phyloP scores from a whole-genome alignment of 306 rosid species.

The Quercus ilex region DNA sequence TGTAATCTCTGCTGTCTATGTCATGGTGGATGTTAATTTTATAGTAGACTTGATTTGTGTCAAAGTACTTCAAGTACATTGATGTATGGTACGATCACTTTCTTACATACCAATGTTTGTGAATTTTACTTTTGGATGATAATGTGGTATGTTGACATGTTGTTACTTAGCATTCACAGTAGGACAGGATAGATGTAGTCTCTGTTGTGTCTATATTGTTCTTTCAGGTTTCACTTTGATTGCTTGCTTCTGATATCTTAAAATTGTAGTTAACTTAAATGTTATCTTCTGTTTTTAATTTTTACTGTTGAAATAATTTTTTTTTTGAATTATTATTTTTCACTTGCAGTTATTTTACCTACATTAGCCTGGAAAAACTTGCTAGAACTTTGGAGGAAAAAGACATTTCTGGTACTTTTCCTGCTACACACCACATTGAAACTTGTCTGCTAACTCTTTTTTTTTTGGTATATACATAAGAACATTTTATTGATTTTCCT shows the following conservation, averaged over 20 bases:
- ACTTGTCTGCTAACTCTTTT: background rate
- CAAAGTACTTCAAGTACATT: no score
- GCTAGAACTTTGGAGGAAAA: slow-evolving; percentile 52
- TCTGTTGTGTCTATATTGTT: background rate
- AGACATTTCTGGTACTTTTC: slow-evolving; percentile 47
- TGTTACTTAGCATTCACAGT: background rate
- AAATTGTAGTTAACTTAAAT: background rate
- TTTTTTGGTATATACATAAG: slow-evolving; percentile 6
- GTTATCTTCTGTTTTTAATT: background rate
- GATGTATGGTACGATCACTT: no score
- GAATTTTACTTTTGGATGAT: no score
- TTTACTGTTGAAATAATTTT: background rate
- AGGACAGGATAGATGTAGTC: background rate
- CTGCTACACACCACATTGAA: background rate
- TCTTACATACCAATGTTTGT: no score
- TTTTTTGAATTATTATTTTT: slow-evolving; percentile 12
- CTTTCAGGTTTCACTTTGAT: background rate
- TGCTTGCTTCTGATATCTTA: background rate
- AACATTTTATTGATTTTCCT: slow-evolving; percentile 12
- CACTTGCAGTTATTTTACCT: slow-evolving; percentile 75
- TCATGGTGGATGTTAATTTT: no score
- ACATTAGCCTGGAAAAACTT: slow-evolving; percentile 66
- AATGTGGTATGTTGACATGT: background rate
- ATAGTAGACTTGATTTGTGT: no score
- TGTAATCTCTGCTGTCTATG: no score